A percentile compares a stretch with the other conserved stretches of the same genome.
phyloP scores from a whole-genome alignment of 257 asterid species.

The Capsicum rhomboideum region DNA sequence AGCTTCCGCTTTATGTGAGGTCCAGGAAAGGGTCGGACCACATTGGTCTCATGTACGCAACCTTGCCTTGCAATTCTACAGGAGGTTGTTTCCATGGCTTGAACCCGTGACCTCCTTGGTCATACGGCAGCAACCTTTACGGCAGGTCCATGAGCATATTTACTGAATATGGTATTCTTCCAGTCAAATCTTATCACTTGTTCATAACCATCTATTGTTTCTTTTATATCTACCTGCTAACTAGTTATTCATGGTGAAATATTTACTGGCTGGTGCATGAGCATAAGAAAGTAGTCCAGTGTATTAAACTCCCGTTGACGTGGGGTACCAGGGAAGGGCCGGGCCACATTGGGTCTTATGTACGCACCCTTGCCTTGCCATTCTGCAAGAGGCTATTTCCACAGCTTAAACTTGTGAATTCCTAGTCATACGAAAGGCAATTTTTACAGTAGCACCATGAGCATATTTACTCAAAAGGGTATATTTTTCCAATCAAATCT shows the following conservation, averaged over 20 bases:
- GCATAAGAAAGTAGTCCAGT: no score
- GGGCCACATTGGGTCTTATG: no score
- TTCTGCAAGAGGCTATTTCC: no score
- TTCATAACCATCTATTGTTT: no score
- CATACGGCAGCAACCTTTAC: background rate
- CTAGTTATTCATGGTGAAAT: no score
- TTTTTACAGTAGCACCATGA: background rate
- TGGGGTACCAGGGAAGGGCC: no score
- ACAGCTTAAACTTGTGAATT: no score
- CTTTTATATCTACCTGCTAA: no score
- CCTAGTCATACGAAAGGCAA: background rate
- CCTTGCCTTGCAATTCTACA: background rate
- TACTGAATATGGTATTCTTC: background rate
- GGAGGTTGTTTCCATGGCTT: background rate
- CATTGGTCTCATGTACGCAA: background rate
- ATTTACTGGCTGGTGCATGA: no score
- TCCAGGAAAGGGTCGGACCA: background rate
- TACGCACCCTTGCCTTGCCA: no score
- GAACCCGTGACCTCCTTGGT: background rate
- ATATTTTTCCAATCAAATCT: background rate
- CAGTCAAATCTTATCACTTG: no score
- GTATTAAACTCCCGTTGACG: no score
- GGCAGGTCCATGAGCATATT: background rate
- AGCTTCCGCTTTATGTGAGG: background rate
- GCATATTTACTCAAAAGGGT: background rate